Percentiles rank a stretch among this genome's conserved stretches.
These are phyloP conservation scores for Hypholoma fasciculare DNA, from an alignment of 768 basidiomycete genomes.

Conservation along the genomic window DNA sequence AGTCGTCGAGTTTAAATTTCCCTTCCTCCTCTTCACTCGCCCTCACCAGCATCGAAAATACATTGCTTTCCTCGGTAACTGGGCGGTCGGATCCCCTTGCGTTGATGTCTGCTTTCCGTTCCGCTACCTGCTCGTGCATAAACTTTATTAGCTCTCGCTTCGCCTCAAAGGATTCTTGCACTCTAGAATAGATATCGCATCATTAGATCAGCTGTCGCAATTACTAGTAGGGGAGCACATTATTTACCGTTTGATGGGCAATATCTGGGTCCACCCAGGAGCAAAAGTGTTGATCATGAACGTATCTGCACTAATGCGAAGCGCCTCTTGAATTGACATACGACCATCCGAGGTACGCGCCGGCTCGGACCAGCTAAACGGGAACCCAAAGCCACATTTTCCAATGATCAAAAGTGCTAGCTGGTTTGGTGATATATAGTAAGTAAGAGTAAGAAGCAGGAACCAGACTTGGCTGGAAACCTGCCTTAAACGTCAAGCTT, in stretches of 20 bases:
- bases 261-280: slow-evolving; percentile 38
- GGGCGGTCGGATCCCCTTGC: neutral
- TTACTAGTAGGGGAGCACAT: neutral
- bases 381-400: slow-evolving; percentile 47
- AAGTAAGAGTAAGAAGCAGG: neutral
- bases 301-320: slow-evolving; percentile 32
- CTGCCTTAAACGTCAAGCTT: slow-evolving; percentile 36
- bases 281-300: slow-evolving; percentile 23
- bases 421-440: slow-evolving; percentile 24
- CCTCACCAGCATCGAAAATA: slow-evolving; percentile 43
- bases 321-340: slow-evolving; percentile 30
- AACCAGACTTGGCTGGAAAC: neutral
- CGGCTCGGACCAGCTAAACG: slow-evolving; percentile 41
- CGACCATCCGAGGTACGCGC: slow-evolving; percentile 35
- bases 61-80: slow-evolving; percentile 23
- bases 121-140: slow-evolving; percentile 36
- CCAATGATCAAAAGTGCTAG: slow-evolving; percentile 44
- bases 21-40: slow-evolving; percentile 44
- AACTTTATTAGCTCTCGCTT: slow-evolving; percentile 31
- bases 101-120: slow-evolving; percentile 28
- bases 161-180: slow-evolving; percentile 24
- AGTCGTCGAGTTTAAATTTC: slow-evolving; percentile 39
- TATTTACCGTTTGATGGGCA: slow-evolving; percentile 31
- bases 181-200: neutral
- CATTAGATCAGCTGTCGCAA: neutral